A percentile compares a stretch with the other conserved stretches of the same genome.
These are phyloP conservation scores for Cytidiella melzeri DNA, from an alignment of 768 basidiomycete species.

Conservation along the genomic window DNA sequence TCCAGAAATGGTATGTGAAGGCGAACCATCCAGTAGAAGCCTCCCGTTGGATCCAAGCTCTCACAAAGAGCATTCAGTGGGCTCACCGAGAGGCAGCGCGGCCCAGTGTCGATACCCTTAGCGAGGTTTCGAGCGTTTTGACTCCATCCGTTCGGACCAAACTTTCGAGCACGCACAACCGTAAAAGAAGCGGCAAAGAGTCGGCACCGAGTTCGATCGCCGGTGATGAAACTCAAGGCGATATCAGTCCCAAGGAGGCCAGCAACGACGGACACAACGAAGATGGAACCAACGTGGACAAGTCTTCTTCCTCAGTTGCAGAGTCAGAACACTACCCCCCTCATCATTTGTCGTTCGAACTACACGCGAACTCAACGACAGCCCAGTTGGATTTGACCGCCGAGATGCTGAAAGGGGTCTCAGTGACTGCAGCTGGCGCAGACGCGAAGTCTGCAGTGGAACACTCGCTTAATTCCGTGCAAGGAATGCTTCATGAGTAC, in stretches of 20 bases:
- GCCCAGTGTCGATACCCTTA: conserved; percentile 35
- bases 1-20: conserved; percentile 78
- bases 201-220: conserved; percentile 21
- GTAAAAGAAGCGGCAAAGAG: conserved; percentile 7
- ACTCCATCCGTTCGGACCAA: conserved; percentile 12
- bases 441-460: conserved; percentile 25
- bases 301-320: conserved; percentile 41
- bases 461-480: conserved; percentile 48
- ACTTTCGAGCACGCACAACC: conserved; percentile 4
- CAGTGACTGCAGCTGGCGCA: not conserved
- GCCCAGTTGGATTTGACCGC: conserved; percentile 77
- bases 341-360: conserved; percentile 49
- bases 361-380: conserved; percentile 62
- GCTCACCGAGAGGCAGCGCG: conserved; percentile 40
- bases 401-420: conserved; percentile 52
- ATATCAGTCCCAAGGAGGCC: conserved; percentile 3
- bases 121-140: conserved; percentile 31
- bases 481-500: conserved; percentile 60
- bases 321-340: conserved; percentile 44
- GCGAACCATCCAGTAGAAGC: conserved; percentile 89
- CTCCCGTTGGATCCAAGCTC: conserved; percentile 76
- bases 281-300: conserved; percentile 34
- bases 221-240: conserved; percentile 18
- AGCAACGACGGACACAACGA: conserved; percentile 22
- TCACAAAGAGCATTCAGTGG: conserved; percentile 71